Evolutionary conservation across 768 basidiomycete genomes (phyloP), one percentile per base, ranked within the genome.

Genomic region (Suillus tomentosus): DNA sequence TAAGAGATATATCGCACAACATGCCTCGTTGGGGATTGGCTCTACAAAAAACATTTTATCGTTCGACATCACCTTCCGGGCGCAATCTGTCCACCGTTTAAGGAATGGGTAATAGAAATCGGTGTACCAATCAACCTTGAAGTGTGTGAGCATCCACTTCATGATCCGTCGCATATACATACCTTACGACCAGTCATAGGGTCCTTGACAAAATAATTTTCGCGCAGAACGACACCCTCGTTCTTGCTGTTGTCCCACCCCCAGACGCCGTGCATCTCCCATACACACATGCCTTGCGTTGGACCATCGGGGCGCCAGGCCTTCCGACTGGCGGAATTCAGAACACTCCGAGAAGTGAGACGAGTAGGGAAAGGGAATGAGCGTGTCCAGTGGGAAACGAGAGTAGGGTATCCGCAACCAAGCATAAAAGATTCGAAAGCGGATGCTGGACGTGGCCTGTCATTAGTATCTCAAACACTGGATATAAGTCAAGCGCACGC

Each of bases 201-300:
- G 72, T 94, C 79, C 62, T 85, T 85, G 14, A 79, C 74, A 70
- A 99, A 99, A 72, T 97, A 99, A 67, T 82, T 91, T 72, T 94
- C 92, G 56, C 91, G 82, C 61, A 99, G 75, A 4, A 92, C 87
- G 2, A 96, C 87, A 0, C 87, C 88, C 65, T 85, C 81, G 15
- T 87, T 76, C 69, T 87, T 89, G 36, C 77, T 78, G 6, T 74
- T 77, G 70, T 94, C 90, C 89, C 90, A 98, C 0, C 87, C 86
- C 96, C 97, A 99, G 5, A 99, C 92, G 19, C 92, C 93, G 67
- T 99, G 95, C 79, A 89, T 84, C 70, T 92, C 89, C 95, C 95
- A 96, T 4, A 95, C 68, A 71, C 95, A 97, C 64, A 82, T 74
- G 15, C 89, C 87, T 66, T 73, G 60, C 0, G 89, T 91, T 14